phyloP scores from a whole-genome alignment of 257 asterid genomes.

The Jacaranda mimosifolia region DNA sequence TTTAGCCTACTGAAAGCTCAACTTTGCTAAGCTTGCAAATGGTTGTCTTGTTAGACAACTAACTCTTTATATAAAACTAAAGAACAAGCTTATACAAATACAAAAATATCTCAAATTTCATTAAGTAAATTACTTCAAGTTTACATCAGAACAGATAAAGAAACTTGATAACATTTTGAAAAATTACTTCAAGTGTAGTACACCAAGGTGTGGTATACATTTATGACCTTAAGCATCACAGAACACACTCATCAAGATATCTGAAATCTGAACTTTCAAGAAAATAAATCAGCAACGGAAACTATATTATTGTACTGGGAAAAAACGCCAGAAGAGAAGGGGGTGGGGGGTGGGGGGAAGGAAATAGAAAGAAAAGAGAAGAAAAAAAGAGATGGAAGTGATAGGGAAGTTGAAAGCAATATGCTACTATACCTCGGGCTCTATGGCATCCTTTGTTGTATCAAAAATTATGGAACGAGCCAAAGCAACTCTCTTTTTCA shows the following conservation, averaged over 20 bases:
- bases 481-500: slow-evolving; percentile 99
- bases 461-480: slow-evolving; percentile 97
- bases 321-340: not conserved
- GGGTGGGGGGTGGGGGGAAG: not conserved
- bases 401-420: slow-evolving; percentile 21
- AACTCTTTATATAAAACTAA: no score
- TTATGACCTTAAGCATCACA: slow-evolving; percentile 1
- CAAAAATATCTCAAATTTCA: not conserved
- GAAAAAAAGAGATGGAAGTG: slow-evolving; percentile 7
- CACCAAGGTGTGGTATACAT: not conserved
- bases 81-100: not conserved
- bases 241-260: not conserved
- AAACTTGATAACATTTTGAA: not conserved
- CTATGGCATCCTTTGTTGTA: slow-evolving; percentile 78
- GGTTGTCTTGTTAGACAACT: not conserved
- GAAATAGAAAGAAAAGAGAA: not conserved
- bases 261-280: not conserved
- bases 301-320: not conserved
- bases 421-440: slow-evolving; percentile 83
- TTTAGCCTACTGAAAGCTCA: not conserved
- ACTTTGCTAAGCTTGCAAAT: not conserved
- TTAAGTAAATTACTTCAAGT: no score
- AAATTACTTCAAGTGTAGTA: not conserved
- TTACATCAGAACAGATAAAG: no score
- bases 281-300: not conserved